Evolutionary conservation across 2,329 filamentous ascomycete species (phyloP), one percentile per base, ranked within the genome.

Genomic region (Escovopsis sp.): DNA sequence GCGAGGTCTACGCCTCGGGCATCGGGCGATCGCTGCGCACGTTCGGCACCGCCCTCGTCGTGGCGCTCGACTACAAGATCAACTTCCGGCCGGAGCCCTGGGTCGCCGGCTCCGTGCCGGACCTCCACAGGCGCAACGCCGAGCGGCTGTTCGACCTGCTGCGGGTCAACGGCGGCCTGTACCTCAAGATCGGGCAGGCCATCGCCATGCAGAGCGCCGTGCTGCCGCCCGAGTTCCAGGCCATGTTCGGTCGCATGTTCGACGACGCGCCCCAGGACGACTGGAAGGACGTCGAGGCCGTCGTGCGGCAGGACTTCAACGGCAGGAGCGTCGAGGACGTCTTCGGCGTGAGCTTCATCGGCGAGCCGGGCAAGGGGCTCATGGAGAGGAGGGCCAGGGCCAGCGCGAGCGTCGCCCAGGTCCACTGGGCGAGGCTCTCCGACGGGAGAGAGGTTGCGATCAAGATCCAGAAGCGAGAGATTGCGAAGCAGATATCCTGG

Each of bases 131-230:
- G 27, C 77, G 90, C 41, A 93, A 81, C 51, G 90, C 90, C 0
- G 75, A 86, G 60, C 70, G 83, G 18, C 62, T 96, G 27, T 93
- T 84, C 41, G 68, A 88, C 21, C 62, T 98, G 42, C 66, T 96
- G 45, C 71, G 83, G 18, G 64, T 72, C 37, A 98, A 98, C 66
- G 88, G 90, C 40, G 90, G 90, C 0, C 60, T 98, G 14, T 98
- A 96, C 53, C 67, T 96, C 52, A 98, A 98, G 68, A 94, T 98
- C 39, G 90, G 90, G 1, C 90, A 98, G 65, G 90, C 90, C 4
- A 88, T 98, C 45, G 90, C 88, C 12, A 96, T 96, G 90, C 90
- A 98, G 65, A 88, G 82, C 45, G 88, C 88, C 0, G 77, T 96
- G 18, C 62, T 98, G 41, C 90, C 90, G 18, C 83, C 87, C 0